Conservation (phyloP, 768 basidiomycete species). For the Tubosaeta brunneosetosa region DNA sequence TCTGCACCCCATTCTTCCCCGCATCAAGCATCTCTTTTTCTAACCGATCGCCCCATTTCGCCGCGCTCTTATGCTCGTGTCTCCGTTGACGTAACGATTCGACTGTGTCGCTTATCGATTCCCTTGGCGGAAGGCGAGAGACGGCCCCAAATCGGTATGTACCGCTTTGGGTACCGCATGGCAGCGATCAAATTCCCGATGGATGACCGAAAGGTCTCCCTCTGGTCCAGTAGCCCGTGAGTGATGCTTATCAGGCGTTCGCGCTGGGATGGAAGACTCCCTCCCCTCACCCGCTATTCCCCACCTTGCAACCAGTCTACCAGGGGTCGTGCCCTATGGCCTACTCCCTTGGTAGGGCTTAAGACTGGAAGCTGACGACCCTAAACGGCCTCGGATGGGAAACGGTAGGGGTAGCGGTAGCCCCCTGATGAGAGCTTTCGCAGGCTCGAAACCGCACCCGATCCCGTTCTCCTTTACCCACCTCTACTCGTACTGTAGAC, state of each 20-base stretch:
- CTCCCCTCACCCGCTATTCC: too few relatives aligned
- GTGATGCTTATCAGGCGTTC: too few relatives aligned
- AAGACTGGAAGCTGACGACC: background rate
- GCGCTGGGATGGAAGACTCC: too few relatives aligned
- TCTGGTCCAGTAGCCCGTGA: too few relatives aligned
- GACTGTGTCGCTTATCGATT: constrained; percentile 13
- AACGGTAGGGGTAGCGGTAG: background rate
- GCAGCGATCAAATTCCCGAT: too few relatives aligned
- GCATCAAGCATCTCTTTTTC: constrained; percentile 24
- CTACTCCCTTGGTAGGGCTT: background rate
- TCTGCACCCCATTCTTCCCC: constrained; percentile 9
- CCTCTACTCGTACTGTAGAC: background rate
- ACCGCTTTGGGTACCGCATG: too few relatives aligned
- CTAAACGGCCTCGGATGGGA: background rate
- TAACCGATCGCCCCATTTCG: constrained; percentile 33
- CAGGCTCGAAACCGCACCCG: background rate
- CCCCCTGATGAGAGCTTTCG: background rate
- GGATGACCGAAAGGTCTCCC: too few relatives aligned
- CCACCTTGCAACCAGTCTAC: too few relatives aligned
- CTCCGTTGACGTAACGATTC: constrained; percentile 51
- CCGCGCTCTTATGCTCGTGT: constrained; percentile 39
- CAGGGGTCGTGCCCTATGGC: too few relatives aligned
- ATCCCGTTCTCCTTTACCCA: background rate
- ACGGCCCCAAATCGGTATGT: too few relatives aligned
- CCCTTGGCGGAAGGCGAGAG: too few relatives aligned